These are phyloP conservation scores for Schizophyllum commune DNA, from an alignment of 1,284 basidiomycete genomes.

Conservation along the genomic window DNA sequence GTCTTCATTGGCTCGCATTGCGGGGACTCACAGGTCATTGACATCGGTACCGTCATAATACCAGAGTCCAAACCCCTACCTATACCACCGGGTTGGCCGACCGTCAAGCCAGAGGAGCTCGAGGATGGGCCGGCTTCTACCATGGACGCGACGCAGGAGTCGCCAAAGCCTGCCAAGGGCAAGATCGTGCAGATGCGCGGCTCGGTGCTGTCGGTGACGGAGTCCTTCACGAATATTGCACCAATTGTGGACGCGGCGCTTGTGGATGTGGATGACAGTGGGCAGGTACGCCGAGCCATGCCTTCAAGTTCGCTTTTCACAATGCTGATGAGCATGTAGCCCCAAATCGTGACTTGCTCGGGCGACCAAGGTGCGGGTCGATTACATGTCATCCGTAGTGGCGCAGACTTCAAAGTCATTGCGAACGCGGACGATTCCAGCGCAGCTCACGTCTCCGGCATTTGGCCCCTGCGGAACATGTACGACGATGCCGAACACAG, in stretches of 20 bases:
- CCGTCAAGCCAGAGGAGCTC: constrained; percentile 16
- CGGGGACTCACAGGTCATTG: constrained; percentile 76
- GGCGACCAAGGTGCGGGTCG: constrained; percentile 80
- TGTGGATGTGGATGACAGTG: constrained; percentile 69
- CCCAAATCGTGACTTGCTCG: constrained; percentile 84
- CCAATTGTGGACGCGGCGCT: constrained; percentile 83
- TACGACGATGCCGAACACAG: constrained; percentile 38
- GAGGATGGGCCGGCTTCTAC: constrained; percentile 17
- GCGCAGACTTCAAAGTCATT: constrained; percentile 74
- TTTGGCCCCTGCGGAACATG: constrained; percentile 60
- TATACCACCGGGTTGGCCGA: constrained; percentile 38
- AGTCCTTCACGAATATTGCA: constrained; percentile 74
- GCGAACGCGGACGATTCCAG: constrained; percentile 48
- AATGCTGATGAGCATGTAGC: constrained; percentile 31
- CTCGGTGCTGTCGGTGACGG: constrained; percentile 49
- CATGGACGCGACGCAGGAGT: constrained; percentile 12
- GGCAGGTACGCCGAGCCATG: constrained; percentile 46
- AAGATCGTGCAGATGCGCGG: constrained; percentile 41
- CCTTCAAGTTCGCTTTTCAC: background rate
- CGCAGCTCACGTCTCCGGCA: constrained; percentile 13
- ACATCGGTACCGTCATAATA: constrained; percentile 40
- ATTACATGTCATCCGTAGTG: constrained; percentile 77
- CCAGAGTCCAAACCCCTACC: constrained; percentile 37
- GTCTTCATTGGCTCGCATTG: constrained; percentile 79
- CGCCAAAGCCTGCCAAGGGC: constrained; percentile 4